These are phyloP conservation scores for Taxillus chinensis DNA, from an alignment of 164 flowering plant genomes.

Conservation along the genomic window DNA sequence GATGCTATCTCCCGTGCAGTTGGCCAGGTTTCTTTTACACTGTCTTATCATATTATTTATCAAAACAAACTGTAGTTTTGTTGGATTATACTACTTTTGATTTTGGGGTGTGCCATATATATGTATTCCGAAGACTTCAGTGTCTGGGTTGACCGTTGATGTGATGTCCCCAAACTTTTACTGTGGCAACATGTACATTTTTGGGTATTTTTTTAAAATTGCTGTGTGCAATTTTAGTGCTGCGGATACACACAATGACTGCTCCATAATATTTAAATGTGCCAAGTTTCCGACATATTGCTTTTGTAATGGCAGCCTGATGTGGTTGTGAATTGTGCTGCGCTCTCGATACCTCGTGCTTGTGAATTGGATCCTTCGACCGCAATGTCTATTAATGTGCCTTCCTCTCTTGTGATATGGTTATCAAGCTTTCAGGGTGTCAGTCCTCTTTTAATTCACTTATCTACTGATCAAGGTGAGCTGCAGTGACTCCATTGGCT, in stretches of 20 bases:
- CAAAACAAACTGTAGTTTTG: background rate
- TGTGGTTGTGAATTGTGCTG: constrained; percentile 87
- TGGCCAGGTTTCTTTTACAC: constrained; percentile 47
- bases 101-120: background rate
- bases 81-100: background rate
- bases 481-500: background rate
- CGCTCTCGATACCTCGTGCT: constrained; percentile 74
- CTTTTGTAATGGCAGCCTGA: constrained; percentile 49
- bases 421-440: constrained; percentile 37
- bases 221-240: too few species aligned
- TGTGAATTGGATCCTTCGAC: constrained; percentile 68
- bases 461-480: constrained; percentile 93
- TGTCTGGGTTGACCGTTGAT: too few species aligned
- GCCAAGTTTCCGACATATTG: background rate
- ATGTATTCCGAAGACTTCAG: too few species aligned
- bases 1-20: constrained; percentile 36
- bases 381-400: constrained; percentile 78
- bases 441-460: constrained; percentile 55
- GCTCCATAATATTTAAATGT: too few species aligned
- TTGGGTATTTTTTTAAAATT: too few species aligned
- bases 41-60: background rate
- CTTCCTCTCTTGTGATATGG: constrained; percentile 74
- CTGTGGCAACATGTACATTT: too few species aligned
- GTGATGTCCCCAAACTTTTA: too few species aligned
- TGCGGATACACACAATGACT: too few species aligned